phyloP scores from a whole-genome alignment of 768 basidiomycete species.

The Mycena sanguinolenta region DNA sequence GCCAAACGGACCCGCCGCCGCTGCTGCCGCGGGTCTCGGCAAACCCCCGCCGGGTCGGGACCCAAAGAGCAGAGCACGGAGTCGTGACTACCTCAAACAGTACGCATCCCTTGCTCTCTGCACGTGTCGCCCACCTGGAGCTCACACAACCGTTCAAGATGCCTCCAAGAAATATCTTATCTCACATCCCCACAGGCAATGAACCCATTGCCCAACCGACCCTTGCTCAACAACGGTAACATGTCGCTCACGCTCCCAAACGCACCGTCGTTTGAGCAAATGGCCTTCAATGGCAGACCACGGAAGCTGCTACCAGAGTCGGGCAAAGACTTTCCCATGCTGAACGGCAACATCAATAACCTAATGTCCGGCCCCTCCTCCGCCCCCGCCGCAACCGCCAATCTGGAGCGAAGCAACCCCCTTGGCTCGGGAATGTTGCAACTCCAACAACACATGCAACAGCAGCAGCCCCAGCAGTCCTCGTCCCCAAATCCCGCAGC shows the following conservation, averaged over 20 bases:
- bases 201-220: conserved; percentile 94
- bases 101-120: conserved; percentile 61
- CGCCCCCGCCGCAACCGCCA: conserved; percentile 59
- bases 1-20: conserved; percentile 59
- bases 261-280: conserved; percentile 79
- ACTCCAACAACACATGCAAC: conserved; percentile 49
- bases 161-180: conserved; percentile 98
- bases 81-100: conserved; percentile 98
- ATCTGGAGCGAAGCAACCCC: conserved; percentile 67
- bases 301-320: conserved; percentile 85
- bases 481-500: conserved; percentile 46
- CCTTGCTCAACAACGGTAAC: conserved; percentile 75
- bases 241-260: conserved; percentile 78
- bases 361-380: conserved; percentile 66
- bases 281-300: conserved; percentile 83
- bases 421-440: conserved; percentile 58
- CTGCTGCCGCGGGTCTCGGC: conserved; percentile 63
- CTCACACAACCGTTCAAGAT: conserved; percentile 61
- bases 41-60: conserved; percentile 88
- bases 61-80: conserved; percentile 95
- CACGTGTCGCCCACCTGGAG: conserved; percentile 14
- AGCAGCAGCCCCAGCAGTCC: conserved; percentile 40
- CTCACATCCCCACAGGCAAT: conserved; percentile 96
- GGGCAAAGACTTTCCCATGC: conserved; percentile 75
- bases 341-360: conserved; percentile 69